Evolutionary conservation across 345 rosid species (phyloP), one percentile per base, ranked within the genome.

Genomic region (Murraya koenigii): DNA sequence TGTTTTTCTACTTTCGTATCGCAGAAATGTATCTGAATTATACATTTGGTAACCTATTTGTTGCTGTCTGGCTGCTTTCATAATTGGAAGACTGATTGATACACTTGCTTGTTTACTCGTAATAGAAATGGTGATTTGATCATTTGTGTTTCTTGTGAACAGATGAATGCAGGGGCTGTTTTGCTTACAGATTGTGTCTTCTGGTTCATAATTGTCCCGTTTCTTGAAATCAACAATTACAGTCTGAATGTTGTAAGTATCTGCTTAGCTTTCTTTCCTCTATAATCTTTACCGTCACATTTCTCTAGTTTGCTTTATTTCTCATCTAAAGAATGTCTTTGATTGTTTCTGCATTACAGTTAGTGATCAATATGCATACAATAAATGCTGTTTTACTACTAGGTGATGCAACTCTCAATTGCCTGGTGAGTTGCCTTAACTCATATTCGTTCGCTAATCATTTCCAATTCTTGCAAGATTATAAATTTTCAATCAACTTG

Each of bases 121-220:
- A 61, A 11, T 32, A 8, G 20, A 23, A 23, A 25, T 64, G 17
- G 17, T 55, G 33, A 25, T 23, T 23, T 84, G 73, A 79, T 62
- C 60, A 39, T 62, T 54, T 39, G 33, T 68, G 70, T 60, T 22
- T 69, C 9, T 63, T 56, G 65, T 47, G 61, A 79, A 74, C 91
- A 97, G 99, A 90, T 94, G 87, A 94, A 87, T 88, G 99, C 98
- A 25, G 98, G 99, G n/a, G 97, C 98, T 39, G 99, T 97, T 74
- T 67, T 97, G 89, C 91, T 97, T 59, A 97, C 99, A 7, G 99
- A 97, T 79, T 89, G 87, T 77, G 93, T 94, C 76, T 97, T 97
- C 75, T 97, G 99, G 98, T 86, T 97, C 88, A 84, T 94, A 79
- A 82, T 97, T 62, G 95, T 91, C 60, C 99, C 99, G 17, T 92